Percentiles rank a stretch among this genome's conserved stretches.
Conservation (phyloP, 768 basidiomycete genomes). For the Calocybe indica region DNA sequence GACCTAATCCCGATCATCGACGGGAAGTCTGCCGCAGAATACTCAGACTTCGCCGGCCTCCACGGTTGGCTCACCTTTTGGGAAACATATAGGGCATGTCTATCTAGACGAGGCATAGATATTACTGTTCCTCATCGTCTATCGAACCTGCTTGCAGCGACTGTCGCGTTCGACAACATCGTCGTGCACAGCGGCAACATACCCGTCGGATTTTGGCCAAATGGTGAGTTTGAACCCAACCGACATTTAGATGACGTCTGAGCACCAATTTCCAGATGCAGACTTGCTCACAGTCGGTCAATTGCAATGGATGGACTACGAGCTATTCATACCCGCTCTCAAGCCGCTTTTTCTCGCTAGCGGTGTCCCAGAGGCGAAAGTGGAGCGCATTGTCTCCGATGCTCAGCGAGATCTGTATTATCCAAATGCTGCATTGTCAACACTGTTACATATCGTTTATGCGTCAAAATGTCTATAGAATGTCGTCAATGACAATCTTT, state of each 20-base stretch:
- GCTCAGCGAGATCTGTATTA: constrained; percentile 66
- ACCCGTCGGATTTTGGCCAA: constrained; percentile 67
- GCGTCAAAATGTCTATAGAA: constrained; percentile 32
- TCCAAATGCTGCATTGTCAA: constrained; percentile 43
- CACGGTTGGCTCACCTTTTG: constrained; percentile 61
- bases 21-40: constrained; percentile 31
- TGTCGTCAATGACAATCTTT: not conserved
- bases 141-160: constrained; percentile 38
- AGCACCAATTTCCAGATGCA: constrained; percentile 33
- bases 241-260: constrained; percentile 6
- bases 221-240: constrained; percentile 27
- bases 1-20: constrained; percentile 47
- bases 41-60: constrained; percentile 23
- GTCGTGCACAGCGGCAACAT: constrained; percentile 51
- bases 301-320: constrained; percentile 70
- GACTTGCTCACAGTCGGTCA: constrained; percentile 60
- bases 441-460: constrained; percentile 55
- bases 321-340: constrained; percentile 57
- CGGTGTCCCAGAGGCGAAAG: constrained; percentile 47
- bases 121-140: constrained; percentile 52
- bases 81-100: constrained; percentile 54
- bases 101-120: constrained; percentile 48
- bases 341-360: constrained; percentile 51
- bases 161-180: constrained; percentile 52
- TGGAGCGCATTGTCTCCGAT: constrained; percentile 49